A percentile compares a stretch with the other conserved stretches of the same genome.
Evolutionary conservation across 768 basidiomycete genomes (phyloP).

Genomic region (Auriscalpium orientale): DNA sequence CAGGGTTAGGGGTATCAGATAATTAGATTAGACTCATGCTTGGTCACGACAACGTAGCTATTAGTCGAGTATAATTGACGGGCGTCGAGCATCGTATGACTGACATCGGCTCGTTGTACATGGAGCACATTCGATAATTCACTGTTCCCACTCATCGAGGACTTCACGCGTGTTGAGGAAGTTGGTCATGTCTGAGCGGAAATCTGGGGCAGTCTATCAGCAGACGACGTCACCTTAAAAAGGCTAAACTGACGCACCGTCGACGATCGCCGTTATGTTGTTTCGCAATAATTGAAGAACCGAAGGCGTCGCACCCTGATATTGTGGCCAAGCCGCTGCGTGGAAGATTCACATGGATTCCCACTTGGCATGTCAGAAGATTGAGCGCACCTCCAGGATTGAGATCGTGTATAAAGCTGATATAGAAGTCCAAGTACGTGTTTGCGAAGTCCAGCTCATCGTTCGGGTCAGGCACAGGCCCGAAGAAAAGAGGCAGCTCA

Average conservation of each 20-base stretch:
- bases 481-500: conserved; percentile 42
- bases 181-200: no score
- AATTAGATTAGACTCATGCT: no score
- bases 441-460: conserved; percentile 40
- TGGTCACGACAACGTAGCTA: no score
- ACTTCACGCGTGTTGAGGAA: no score
- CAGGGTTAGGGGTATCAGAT: no score
- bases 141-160: no score
- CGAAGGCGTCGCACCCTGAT: conserved; percentile 23
- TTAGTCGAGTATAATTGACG: no score
- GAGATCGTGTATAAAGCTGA: conserved; percentile 50
- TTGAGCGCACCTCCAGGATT: conserved; percentile 41
- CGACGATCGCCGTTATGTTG: conserved; percentile 47
- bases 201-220: no score
- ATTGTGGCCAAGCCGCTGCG: conserved; percentile 43
- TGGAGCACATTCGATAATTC: no score
- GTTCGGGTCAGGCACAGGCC: conserved; percentile 32
- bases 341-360: not conserved
- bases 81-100: no score
- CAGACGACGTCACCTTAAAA: no score
- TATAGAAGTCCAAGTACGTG: conserved; percentile 43
- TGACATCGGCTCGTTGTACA: no score
- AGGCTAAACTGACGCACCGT: conserved; percentile 44
- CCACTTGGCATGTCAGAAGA: not conserved
- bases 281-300: conserved; percentile 44